phyloP scores from a whole-genome alignment of 768 basidiomycete genomes.

The Boletales sp. region DNA sequence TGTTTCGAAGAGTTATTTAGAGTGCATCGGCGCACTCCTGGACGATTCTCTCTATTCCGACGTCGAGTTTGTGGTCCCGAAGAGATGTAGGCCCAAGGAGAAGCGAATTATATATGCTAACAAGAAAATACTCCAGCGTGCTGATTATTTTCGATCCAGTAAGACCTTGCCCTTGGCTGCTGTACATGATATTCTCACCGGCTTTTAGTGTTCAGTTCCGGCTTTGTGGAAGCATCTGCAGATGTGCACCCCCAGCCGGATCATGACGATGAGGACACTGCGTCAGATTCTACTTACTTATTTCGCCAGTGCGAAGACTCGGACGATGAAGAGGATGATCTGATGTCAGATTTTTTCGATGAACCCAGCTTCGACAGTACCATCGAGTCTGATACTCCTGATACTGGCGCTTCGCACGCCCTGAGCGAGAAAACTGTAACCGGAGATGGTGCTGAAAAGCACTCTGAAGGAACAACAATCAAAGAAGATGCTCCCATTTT shows the following conservation, averaged over 20 bases:
- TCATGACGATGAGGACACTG: conserved; percentile 39
- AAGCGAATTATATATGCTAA: conserved; percentile 60
- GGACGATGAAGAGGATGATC: conserved; percentile 50
- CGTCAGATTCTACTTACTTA: conserved; percentile 46
- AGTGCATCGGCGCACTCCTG: conserved; percentile 68
- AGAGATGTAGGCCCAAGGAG: conserved; percentile 35
- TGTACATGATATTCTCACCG: neutral
- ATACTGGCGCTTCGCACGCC: conserved; percentile 1
- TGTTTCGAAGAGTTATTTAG: conserved; percentile 65
- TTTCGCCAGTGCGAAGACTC: conserved; percentile 44
- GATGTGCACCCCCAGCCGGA: conserved; percentile 24
- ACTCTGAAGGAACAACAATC: neutral
- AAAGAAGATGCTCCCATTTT: neutral
- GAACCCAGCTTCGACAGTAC: conserved; percentile 30
- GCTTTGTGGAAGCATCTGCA: conserved; percentile 57
- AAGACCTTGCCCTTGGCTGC: conserved; percentile 7
- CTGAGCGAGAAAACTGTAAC: neutral
- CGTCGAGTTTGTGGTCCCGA: conserved; percentile 73
- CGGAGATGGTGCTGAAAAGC: conserved; percentile 5
- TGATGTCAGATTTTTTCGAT: conserved; percentile 32
- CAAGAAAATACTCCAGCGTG: conserved; percentile 60
- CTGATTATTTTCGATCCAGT: conserved; percentile 81
- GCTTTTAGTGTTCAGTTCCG: conserved; percentile 64
- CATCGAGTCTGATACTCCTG: conserved; percentile 20
- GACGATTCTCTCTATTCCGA: conserved; percentile 86